Percentiles rank a stretch among this genome's conserved stretches.
These are phyloP conservation scores for Melanomma pulvis-pyrius DNA, from an alignment of 495 filamentous ascomycete genomes.

Conservation along the genomic window DNA sequence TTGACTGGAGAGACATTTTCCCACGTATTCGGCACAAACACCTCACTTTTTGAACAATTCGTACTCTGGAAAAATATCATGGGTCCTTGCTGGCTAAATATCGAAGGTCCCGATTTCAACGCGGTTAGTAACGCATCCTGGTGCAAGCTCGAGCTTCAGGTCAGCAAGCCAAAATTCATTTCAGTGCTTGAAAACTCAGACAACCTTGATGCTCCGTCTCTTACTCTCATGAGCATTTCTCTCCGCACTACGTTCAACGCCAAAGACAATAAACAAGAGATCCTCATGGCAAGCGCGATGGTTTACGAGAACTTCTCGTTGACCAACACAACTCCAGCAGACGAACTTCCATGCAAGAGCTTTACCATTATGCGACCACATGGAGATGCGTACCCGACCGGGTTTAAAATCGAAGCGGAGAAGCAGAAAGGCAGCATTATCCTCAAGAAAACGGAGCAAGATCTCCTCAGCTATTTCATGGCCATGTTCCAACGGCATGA, in stretches of 20 bases:
- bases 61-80: slow-evolving; percentile 97
- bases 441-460: slow-evolving; percentile 77
- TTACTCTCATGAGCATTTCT: slow-evolving; percentile 92
- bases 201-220: slow-evolving; percentile 74
- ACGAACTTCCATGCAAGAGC: slow-evolving; percentile 83
- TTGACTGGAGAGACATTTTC: slow-evolving; percentile 87
- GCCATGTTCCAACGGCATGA: slow-evolving; percentile 85
- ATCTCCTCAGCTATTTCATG: slow-evolving; percentile 82
- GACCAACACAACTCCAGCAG: slow-evolving; percentile 82
- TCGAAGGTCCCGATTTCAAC: slow-evolving; percentile 79
- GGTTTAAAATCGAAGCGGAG: slow-evolving; percentile 75
- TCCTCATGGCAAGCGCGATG: slow-evolving; percentile 83
- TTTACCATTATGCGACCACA: slow-evolving; percentile 89
- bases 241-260: slow-evolving; percentile 85
- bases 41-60: slow-evolving; percentile 94
- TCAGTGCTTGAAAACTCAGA: slow-evolving; percentile 72
- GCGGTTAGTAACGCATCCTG: slow-evolving; percentile 90
- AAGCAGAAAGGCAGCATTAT: slow-evolving; percentile 75
- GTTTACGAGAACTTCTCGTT: slow-evolving; percentile 90
- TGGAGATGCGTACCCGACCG: slow-evolving; percentile 73
- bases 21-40: slow-evolving; percentile 91
- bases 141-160: slow-evolving; percentile 91
- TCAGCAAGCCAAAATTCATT: slow-evolving; percentile 73
- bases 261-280: slow-evolving; percentile 96
- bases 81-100: slow-evolving; percentile 96